These are phyloP conservation scores for Schoenoplectus tabernaemontani DNA, from an alignment of 202 grass and related monocot genomes.

Conservation along the genomic window DNA sequence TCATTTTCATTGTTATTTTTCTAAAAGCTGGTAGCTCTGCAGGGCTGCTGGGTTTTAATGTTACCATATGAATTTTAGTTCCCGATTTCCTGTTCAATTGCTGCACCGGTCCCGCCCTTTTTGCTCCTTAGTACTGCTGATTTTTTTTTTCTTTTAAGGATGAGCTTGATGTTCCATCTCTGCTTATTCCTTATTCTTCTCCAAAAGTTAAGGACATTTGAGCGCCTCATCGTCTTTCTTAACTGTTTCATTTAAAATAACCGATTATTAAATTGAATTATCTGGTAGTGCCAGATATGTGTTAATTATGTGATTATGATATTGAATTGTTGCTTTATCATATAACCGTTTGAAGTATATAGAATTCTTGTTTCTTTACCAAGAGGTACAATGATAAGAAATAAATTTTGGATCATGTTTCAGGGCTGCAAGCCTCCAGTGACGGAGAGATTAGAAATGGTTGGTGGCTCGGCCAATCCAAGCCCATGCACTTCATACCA, in stretches of 20 bases:
- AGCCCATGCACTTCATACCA: conserved; percentile 59
- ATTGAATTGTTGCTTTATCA: background rate
- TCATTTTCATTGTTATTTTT: background rate
- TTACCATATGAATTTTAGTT: background rate
- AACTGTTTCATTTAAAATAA: background rate
- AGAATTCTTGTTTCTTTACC: background rate
- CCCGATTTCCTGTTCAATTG: background rate
- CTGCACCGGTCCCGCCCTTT: background rate
- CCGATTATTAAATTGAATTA: background rate
- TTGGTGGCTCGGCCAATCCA: conserved; percentile 30
- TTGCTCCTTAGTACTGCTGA: background rate
- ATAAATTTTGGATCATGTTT: background rate
- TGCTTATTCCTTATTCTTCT: background rate
- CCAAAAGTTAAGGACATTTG: background rate
- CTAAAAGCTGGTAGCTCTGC: too few relatives aligned
- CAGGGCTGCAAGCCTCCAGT: conserved; percentile 50
- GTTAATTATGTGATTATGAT: background rate
- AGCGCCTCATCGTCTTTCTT: background rate
- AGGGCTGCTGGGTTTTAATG: background rate
- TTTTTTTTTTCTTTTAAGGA: background rate
- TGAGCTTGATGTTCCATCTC: background rate
- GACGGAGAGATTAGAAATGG: conserved; percentile 29
- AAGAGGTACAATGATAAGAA: background rate
- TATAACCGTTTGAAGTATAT: background rate
- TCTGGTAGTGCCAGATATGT: background rate